These are phyloP conservation scores for Flaveria sonorensis DNA, from an alignment of 129 eudicot species.

Conservation along the genomic window DNA sequence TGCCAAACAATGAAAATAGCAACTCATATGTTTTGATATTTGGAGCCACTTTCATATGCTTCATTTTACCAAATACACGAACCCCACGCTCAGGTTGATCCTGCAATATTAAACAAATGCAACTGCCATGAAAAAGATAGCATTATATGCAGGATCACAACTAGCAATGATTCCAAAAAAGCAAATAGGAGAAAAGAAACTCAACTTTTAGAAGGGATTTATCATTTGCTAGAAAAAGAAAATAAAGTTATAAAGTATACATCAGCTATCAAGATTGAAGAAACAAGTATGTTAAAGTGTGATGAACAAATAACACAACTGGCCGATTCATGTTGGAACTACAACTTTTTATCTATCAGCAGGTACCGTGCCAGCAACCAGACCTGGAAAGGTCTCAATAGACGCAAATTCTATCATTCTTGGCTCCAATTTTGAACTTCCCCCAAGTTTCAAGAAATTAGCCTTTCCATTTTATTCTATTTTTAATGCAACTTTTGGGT, in stretches of 20 bases:
- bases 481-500: no score
- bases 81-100: constrained; percentile 85
- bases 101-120: constrained; percentile 4
- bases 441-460: no score
- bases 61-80: constrained; percentile 75
- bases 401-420: no score
- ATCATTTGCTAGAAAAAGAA: background rate
- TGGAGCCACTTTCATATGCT: constrained; percentile 50
- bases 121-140: background rate
- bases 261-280: background rate
- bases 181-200: background rate
- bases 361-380: no score
- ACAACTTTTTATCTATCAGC: background rate
- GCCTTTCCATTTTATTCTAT: no score
- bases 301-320: background rate
- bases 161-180: constrained; percentile 9
- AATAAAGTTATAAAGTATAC: background rate
- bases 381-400: no score
- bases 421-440: no score
- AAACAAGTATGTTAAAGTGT: background rate
- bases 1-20: constrained; percentile 78
- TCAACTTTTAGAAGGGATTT: background rate
- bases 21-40: constrained; percentile 76
- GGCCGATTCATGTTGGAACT: background rate
- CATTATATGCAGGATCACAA: background rate